Conservation (phyloP, 345 rosid genomes). For the Eucalyptus fibrosa region DNA sequence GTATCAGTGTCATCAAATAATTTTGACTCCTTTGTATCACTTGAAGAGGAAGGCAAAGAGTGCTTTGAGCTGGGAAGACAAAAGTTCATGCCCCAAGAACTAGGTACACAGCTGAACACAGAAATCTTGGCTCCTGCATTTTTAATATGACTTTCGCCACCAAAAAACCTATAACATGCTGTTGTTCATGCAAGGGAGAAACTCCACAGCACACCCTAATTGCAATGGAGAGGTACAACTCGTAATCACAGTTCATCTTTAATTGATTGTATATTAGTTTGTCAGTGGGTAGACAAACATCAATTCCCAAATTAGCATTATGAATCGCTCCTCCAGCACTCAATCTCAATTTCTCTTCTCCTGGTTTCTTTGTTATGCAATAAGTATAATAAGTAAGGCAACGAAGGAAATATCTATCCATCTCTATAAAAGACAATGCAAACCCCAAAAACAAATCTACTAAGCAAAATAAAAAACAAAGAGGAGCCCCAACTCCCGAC, state of each 20-base stretch:
- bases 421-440: not conserved
- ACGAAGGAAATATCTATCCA: not conserved
- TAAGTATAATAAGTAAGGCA: too few species aligned
- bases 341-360: not conserved
- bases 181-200: not conserved
- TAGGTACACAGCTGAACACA: too few species aligned
- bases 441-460: not conserved
- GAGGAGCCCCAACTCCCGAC: too few species aligned
- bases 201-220: too few species aligned
- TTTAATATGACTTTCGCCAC: too few species aligned
- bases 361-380: not conserved
- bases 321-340: not conserved
- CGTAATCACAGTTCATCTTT: too few species aligned
- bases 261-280: too few species aligned
- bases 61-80: not conserved
- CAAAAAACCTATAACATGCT: not conserved
- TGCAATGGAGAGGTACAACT: not conserved
- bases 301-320: not conserved
- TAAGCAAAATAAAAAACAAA: too few species aligned
- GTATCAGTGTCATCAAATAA: too few species aligned
- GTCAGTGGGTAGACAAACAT: too few species aligned
- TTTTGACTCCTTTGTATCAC: too few species aligned
- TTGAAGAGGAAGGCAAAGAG: not conserved
- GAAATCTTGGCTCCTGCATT: not conserved
- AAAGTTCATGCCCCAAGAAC: not conserved